A percentile compares a stretch with the other conserved stretches of the same genome.
Conservation (phyloP, 1,284 basidiomycete genomes). For the Ustanciosporium gigantosporum region DNA sequence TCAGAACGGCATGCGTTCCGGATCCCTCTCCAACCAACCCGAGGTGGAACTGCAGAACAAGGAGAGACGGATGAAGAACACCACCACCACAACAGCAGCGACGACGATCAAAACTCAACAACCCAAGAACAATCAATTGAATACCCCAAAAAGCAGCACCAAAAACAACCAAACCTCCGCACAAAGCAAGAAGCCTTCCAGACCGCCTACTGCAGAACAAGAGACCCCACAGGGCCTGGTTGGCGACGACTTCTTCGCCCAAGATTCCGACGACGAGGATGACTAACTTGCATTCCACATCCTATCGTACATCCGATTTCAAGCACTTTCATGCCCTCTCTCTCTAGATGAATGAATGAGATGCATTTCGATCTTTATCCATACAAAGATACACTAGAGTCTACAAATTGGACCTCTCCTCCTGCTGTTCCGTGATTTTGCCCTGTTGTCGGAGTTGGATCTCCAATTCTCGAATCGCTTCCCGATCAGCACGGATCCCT, state of each 20-base stretch:
- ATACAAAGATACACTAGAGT: no score
- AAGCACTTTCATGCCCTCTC: no score
- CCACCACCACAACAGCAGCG: neutral
- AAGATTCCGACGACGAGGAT: constrained; percentile 28
- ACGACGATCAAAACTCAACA: no score
- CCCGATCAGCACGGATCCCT: constrained; percentile 31
- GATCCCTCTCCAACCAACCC: constrained; percentile 30
- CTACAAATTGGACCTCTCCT: neutral
- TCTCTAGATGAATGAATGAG: no score
- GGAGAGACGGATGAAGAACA: neutral
- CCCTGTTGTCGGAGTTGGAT: constrained; percentile 19
- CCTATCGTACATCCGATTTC: no score
- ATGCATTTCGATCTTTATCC: no score
- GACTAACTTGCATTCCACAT: neutral
- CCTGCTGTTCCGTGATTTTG: constrained; percentile 3
- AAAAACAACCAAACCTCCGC: constrained; percentile 2
- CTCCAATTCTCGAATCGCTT: constrained; percentile 24
- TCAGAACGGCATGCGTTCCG: constrained; percentile 18
- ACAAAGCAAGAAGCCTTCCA: constrained; percentile 1
- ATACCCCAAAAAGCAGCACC: no score
- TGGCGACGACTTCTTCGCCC: constrained; percentile 43
- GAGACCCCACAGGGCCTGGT: constrained; percentile 13
- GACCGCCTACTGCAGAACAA: no score
- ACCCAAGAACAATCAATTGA: constrained; percentile 9
- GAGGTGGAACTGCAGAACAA: constrained; percentile 35